A percentile compares a stretch with the other conserved stretches of the same genome.
Conservation (phyloP, 129 eudicot species). For the Flaveria robusta region DNA sequence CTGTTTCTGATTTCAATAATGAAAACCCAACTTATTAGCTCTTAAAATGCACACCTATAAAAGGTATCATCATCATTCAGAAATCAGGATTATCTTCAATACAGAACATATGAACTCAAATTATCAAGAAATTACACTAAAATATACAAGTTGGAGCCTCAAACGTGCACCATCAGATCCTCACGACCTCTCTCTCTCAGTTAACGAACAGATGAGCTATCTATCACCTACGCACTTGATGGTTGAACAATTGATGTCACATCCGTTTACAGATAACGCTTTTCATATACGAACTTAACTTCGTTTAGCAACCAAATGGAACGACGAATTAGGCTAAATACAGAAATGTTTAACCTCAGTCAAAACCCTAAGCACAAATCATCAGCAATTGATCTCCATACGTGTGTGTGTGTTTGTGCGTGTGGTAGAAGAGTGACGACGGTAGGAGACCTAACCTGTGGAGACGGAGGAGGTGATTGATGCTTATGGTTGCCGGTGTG, state of each 20-base stretch:
- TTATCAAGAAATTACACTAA: not conserved
- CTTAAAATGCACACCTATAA: not conserved
- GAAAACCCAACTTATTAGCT: not conserved
- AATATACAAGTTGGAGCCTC: not conserved
- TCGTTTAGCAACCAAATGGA: conserved; percentile 1
- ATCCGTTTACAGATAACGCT: not conserved
- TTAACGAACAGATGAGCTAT: no score
- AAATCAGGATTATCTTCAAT: conserved; percentile 19
- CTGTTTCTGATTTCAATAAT: not conserved
- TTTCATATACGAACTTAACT: not conserved
- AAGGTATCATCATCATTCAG: conserved; percentile 14
- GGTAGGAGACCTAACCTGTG: conserved; percentile 15
- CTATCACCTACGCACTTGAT: no score
- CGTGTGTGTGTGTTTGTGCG: not conserved
- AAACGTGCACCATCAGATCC: not conserved
- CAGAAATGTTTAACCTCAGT: not conserved
- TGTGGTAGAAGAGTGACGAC: conserved; percentile 4
- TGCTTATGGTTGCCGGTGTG: not conserved
- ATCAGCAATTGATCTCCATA: not conserved
- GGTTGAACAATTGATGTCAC: no score
- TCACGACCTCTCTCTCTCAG: no score
- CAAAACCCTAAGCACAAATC: conserved; percentile 7
- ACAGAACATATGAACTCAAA: not conserved
- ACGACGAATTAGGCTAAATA: not conserved
- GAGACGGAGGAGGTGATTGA: conserved; percentile 19